Percentiles rank a stretch among this genome's conserved stretches.
Evolutionary conservation across 768 basidiomycete species (phyloP).

Genomic region (Fistulinella prunicolor): DNA sequence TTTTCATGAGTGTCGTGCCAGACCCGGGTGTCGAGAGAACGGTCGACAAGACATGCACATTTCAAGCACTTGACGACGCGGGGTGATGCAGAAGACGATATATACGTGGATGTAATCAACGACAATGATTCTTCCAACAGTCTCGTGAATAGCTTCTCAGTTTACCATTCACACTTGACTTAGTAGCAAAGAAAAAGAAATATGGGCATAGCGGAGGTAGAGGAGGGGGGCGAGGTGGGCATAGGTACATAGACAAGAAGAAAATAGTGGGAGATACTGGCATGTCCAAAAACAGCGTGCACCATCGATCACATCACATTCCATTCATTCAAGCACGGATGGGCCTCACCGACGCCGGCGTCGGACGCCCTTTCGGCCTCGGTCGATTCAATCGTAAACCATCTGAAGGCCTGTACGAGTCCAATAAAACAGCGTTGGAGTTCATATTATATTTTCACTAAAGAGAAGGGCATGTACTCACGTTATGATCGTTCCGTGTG

Average conservation of each 20-base stretch:
- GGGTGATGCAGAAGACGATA: not conserved
- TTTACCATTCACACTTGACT: not conserved
- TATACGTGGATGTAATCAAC: not conserved
- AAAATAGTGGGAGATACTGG: not conserved
- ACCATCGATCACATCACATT: not conserved
- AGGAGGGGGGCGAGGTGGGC: too few relatives aligned
- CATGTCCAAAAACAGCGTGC: not conserved
- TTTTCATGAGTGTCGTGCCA: too few relatives aligned
- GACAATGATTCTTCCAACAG: conserved; percentile 3
- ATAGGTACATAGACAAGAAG: conserved; percentile 33
- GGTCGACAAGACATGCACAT: too few relatives aligned
- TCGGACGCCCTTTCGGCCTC: conserved; percentile 43
- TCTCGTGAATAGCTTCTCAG: not conserved
- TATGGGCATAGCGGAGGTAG: conserved; percentile 24
- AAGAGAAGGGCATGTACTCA: conserved; percentile 34
- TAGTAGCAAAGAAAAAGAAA: conserved; percentile 4
- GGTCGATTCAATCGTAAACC: conserved; percentile 45
- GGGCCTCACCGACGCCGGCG: conserved; percentile 29
- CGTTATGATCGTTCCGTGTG: conserved; percentile 48
- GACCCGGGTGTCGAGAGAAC: too few relatives aligned
- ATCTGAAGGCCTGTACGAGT: conserved; percentile 36
- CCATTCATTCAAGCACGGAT: conserved; percentile 20
- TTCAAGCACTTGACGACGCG: too few relatives aligned
- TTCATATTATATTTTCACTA: not conserved
- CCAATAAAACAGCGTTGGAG: not conserved